These are phyloP conservation scores for Mayamaea pseudoterrestris DNA, from an alignment of 108 stramenopile genomes.

Conservation along the genomic window DNA sequence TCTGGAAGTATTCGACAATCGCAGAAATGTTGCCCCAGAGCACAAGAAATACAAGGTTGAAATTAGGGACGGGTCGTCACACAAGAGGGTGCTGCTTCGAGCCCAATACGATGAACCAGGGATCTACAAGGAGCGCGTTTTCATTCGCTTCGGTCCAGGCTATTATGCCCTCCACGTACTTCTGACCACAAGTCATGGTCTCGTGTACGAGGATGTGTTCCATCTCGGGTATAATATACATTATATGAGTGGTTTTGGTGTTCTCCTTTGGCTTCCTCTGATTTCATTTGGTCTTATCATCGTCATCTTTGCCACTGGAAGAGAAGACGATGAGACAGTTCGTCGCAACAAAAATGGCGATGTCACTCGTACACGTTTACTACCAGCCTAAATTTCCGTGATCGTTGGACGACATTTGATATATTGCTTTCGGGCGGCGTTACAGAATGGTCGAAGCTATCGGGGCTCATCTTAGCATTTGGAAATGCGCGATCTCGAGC, in stretches of 20 bases:
- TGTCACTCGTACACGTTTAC: neutral
- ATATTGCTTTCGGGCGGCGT: too few species aligned
- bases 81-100: conserved; percentile 24
- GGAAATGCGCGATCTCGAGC: too few species aligned
- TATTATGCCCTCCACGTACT: conserved; percentile 48
- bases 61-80: conserved; percentile 49
- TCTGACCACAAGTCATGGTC: conserved; percentile 53
- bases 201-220: conserved; percentile 71
- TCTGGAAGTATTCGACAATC: conserved; percentile 72
- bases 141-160: conserved; percentile 61
- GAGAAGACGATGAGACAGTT: conserved; percentile 5
- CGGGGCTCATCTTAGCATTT: too few species aligned
- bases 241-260: conserved; percentile 57
- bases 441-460: too few species aligned
- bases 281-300: conserved; percentile 21
- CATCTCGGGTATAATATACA: conserved; percentile 73
- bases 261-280: conserved; percentile 61
- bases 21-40: conserved; percentile 43
- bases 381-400: too few species aligned
- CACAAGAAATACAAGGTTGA: conserved; percentile 51
- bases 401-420: too few species aligned
- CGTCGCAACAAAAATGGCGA: neutral
- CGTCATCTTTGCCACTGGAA: conserved; percentile 22
- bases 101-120: conserved; percentile 42
- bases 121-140: conserved; percentile 57